Evolutionary conservation across 75 land plant genomes (phyloP), one percentile per base, ranked within the genome.

Genomic region (Selaginella moellendorffii): DNA sequence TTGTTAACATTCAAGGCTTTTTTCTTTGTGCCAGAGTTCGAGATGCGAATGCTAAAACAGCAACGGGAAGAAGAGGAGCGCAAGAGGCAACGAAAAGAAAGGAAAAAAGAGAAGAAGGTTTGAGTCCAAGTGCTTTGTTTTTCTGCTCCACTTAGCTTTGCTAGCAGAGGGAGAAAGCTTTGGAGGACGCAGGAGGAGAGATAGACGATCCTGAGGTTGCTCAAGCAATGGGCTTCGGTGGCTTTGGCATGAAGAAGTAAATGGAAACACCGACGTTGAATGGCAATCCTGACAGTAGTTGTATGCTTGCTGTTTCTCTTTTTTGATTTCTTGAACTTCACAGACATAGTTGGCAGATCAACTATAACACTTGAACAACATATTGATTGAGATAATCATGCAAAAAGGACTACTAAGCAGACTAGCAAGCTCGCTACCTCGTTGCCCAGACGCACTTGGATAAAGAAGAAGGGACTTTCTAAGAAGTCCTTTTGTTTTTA

Each of bases 221-320:
- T 23, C 85, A 87, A 28, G 63, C 85, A 87, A 93, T 88, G 95
- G 98, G 98, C 14, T 93, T 93, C 74, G 96, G 89, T 24, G 95
- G 98, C 18, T 93, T 93, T 67, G 58, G 82, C 10, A 36, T 36
- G 14, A 36, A 36, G 46, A 36, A 36, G 14, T 36, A 36, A 36
- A n/a, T n/a, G n/a, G n/a, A n/a, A n/a, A n/a, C n/a, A n/a, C n/a
- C n/a, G n/a, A n/a, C n/a, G n/a, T n/a, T n/a, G n/a, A n/a, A n/a
- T n/a, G n/a, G n/a, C n/a, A n/a, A n/a, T n/a, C n/a, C n/a, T n/a
- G n/a, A n/a, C n/a, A n/a, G n/a, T n/a, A n/a, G n/a, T n/a, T n/a
- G n/a, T n/a, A n/a, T n/a, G n/a, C n/a, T n/a, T n/a, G n/a, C n/a
- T n/a, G n/a, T n/a, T n/a, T n/a, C n/a, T n/a, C n/a, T n/a, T n/a